A percentile compares a stretch with the other conserved stretches of the same genome.
Conservation (phyloP, 768 basidiomycete genomes). For the Pisolithus sp. region DNA sequence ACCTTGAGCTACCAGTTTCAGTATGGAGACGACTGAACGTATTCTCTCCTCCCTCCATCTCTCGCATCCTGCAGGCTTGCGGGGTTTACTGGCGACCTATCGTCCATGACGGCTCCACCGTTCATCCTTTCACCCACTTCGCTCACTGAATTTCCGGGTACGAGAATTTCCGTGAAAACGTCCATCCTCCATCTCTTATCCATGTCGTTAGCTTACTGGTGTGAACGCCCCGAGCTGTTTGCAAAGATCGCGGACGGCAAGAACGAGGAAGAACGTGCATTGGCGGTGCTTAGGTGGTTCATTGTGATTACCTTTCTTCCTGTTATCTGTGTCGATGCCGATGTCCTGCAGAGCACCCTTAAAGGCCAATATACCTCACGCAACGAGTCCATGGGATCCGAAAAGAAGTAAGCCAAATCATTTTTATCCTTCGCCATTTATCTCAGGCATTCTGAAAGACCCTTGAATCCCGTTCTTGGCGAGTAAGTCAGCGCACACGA, state of each 20-base stretch:
- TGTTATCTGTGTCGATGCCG: conserved; percentile 2
- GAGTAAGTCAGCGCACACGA: conserved; percentile 50
- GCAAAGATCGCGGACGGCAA: conserved; percentile 76
- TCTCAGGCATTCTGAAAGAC: conserved; percentile 41
- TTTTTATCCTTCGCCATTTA: not conserved
- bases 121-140: conserved; percentile 92
- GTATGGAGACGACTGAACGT: conserved; percentile 3
- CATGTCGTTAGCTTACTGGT: conserved; percentile 77
- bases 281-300: conserved; percentile 92
- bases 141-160: conserved; percentile 87
- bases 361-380: conserved; percentile 94
- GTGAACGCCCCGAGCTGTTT: conserved; percentile 88
- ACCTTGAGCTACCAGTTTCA: not conserved
- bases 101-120: conserved; percentile 75
- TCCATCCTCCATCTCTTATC: conserved; percentile 2
- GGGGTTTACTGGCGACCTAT: conserved; percentile 83
- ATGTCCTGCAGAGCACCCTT: conserved; percentile 60
- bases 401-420: conserved; percentile 75
- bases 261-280: conserved; percentile 64
- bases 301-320: conserved; percentile 43
- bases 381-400: conserved; percentile 92
- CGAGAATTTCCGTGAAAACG: conserved; percentile 14
- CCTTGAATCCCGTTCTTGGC: conserved; percentile 92
- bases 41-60: not conserved
- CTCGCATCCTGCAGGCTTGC: conserved; percentile 50